Base-by-base conservation (phyloP, 108 stramenopile genomes). In the Pseudonitzschia delicatissima region DNA sequence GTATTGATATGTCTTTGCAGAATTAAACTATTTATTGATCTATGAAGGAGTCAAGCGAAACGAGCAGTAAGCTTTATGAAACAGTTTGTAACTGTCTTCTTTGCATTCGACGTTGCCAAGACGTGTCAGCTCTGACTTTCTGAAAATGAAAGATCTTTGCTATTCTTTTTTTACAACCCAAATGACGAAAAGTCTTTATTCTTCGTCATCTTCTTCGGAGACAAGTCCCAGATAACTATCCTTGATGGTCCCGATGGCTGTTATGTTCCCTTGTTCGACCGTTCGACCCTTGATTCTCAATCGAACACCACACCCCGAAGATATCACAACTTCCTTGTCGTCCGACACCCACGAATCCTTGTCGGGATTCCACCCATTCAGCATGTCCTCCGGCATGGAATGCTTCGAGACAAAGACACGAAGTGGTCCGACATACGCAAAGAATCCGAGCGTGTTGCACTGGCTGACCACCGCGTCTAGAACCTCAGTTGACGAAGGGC, bases 371-470 rank as follows among this genome's bases (percentile, higher is more conserved):
- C 90, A 97, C 34, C 93, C 95, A 71, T 94, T 88, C 27, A 89
- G 81, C 87, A 97, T 88, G 71, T 97, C 96, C 69, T 91, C 92
- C 9, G 93, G 94, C 94, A 97, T 97, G 66, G 78, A 87, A 71
- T 96, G 93, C 60, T 93, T 92, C n/a, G 81, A 84, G 25, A 97
- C 96, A 68, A 96, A 97, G 50, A 97, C 87, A 34, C 90, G 84
- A 9, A 97, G 76, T 3, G 95, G 95, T 0, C 96, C 96, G 36
- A 87, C 88, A 68, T 80, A 92, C 40, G 93, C 90, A 72, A 96
- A 97, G 53, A 97, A 96, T 40, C 96, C 96, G 47, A 94, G 66
- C 48, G 91, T 80, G 71, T 86, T 92, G 68, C 92, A 94, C 52
- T 93, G 88, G 5, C 82, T 77, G 11, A 97, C 96, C 7, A 90